Base-by-base conservation (phyloP, 2,329 filamentous ascomycete genomes). In the Phialocephala subalpina region DNA sequence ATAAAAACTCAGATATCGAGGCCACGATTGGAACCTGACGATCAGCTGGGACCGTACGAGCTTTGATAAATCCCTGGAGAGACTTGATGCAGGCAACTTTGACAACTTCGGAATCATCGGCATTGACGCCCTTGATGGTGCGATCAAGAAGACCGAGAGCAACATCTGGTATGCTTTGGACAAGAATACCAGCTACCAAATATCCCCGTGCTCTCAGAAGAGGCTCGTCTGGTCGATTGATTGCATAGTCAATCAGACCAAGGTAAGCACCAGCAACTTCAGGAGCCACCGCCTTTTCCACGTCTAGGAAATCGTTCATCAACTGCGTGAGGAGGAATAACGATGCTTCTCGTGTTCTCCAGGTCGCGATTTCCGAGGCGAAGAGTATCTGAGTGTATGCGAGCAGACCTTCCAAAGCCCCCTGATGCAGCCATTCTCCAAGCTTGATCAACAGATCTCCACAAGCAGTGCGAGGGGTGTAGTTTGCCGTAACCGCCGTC, bases 371-470 rank as follows among this genome's bases (percentile, higher is more conserved):
- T n/a, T 82, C 78, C 70, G 75, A 83, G 70, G 86, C 82, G 76
- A 97, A 97, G 0, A 97, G 82, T 7, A 85, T 83, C 76, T 92
- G 90, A 38, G 92, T 92, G 78, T 94, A 91, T 14, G 87, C 86
- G 66, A 94, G 88, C 47, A 97, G 84, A 7, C 91, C 93, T 73
- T 97, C 92, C 14, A 97, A 83, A 0, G 93, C 90, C 60, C 87
- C 88, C 62, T 87, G 84, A 71, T 90, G 88, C 62, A 97, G 86
- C 94, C 94, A 97, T 78, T 97, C 94, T 57, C 92, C 93, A 66
- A 97, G 84, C 80, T 97, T 97, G 79, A 97, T 94, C 33, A 97
- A 86, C 58, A 99, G 82, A 77, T 98, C 96, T 58, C 94, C 94
- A 69, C 93, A 96, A 47, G 95, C 96, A 20, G 93, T 97, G 71